A percentile compares a stretch with the other conserved stretches of the same genome.
These are phyloP conservation scores for Favolaschia claudopus DNA, from an alignment of 768 basidiomycete species.

Conservation along the genomic window DNA sequence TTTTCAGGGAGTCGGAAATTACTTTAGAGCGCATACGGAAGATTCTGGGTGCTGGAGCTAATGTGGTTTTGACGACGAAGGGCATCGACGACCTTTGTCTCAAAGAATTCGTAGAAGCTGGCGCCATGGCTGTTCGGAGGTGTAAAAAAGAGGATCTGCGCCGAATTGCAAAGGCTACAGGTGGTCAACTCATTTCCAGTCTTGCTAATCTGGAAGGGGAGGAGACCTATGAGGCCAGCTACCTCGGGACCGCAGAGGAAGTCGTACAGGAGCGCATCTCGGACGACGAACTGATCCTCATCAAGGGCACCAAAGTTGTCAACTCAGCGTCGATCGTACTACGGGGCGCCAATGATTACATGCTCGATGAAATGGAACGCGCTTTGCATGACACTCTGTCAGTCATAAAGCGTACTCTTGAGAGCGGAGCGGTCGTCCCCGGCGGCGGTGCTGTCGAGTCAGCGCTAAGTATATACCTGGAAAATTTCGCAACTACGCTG, in stretches of 20 bases:
- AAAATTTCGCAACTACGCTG: slow-evolving; percentile 98
- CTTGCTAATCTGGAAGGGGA: slow-evolving; percentile 97
- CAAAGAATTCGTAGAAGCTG: slow-evolving; percentile 99
- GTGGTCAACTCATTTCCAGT: slow-evolving; percentile 90
- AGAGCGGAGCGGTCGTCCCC: slow-evolving; percentile 95
- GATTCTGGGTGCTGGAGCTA: slow-evolving; percentile 94
- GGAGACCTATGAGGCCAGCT: slow-evolving; percentile 93
- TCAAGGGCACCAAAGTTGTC: slow-evolving; percentile 98
- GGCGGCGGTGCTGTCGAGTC: slow-evolving; percentile 98
- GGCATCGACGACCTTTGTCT: slow-evolving; percentile 98
- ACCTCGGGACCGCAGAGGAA: slow-evolving; percentile 93
- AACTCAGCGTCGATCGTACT: slow-evolving; percentile 92
- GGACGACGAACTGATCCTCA: slow-evolving; percentile 96
- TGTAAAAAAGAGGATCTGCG: slow-evolving; percentile 98
- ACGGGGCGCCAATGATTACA: slow-evolving; percentile 97
- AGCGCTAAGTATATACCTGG: slow-evolving; percentile 94
- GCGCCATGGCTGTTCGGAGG: slow-evolving; percentile 97
- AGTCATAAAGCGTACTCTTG: slow-evolving; percentile 95
- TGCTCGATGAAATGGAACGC: slow-evolving; percentile 99
- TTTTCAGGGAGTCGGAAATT: slow-evolving; percentile 88
- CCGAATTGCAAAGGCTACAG: slow-evolving; percentile 96
- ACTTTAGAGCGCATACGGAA: slow-evolving; percentile 95
- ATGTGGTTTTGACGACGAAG: slow-evolving; percentile 96
- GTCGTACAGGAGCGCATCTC: slow-evolving; percentile 96
- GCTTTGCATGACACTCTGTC: slow-evolving; percentile 94